phyloP scores from a whole-genome alignment of 805 yeast genomes.

The Candida saitoana region DNA sequence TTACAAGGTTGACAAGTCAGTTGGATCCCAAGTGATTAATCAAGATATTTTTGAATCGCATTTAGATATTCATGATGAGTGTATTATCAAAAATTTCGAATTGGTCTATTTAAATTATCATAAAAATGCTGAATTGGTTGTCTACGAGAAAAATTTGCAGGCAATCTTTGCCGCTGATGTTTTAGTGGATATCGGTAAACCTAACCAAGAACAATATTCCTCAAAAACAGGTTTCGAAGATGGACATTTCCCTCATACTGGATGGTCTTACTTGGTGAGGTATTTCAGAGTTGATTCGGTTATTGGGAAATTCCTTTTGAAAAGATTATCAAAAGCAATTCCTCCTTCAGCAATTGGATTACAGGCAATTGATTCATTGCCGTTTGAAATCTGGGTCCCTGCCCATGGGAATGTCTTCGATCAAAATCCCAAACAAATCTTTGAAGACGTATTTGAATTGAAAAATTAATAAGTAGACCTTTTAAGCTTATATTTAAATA shows the following conservation, averaged over 20 bases:
- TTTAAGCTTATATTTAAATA: too few relatives aligned
- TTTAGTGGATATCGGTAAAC: slow-evolving; percentile 46
- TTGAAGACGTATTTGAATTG: background rate
- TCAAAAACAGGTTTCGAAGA: slow-evolving; percentile 24
- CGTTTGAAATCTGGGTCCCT: background rate
- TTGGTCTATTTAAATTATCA: slow-evolving; percentile 49
- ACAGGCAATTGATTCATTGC: background rate
- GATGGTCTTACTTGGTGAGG: background rate
- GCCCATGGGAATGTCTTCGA: background rate
- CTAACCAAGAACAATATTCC: slow-evolving; percentile 31
- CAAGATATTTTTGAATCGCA: slow-evolving; percentile 10
- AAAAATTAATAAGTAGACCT: too few relatives aligned
- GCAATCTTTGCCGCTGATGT: slow-evolving; percentile 52
- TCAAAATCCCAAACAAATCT: background rate
- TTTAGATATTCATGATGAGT: background rate
- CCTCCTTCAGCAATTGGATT: background rate
- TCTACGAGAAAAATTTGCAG: slow-evolving; percentile 40
- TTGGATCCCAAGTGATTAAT: slow-evolving; percentile 23
- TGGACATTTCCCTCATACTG: background rate
- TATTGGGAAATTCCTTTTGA: background rate
- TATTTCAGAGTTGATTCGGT: background rate
- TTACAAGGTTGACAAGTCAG: slow-evolving; percentile 25
- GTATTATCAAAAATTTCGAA: slow-evolving; percentile 30
- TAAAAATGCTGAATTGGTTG: slow-evolving; percentile 48
- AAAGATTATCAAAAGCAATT: background rate